Evolutionary conservation across 2,329 filamentous ascomycete species (phyloP).

Genomic region (Fusarium clavum): DNA sequence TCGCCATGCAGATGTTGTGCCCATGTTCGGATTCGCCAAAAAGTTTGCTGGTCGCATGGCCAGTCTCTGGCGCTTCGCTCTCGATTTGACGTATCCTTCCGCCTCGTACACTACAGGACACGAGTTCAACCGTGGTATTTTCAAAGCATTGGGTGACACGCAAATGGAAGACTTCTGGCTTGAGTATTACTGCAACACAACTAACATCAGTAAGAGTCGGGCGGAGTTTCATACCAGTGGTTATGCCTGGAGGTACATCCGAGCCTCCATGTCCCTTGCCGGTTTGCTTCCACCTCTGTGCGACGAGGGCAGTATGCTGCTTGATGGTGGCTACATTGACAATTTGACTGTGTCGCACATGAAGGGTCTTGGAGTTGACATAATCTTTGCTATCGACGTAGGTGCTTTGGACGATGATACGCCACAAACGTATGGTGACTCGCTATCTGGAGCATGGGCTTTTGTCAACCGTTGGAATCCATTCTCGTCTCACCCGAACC

Average conservation of each 20-base stretch:
- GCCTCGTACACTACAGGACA: conserved; percentile 98
- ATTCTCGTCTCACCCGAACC: conserved; percentile 88
- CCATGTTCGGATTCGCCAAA: conserved; percentile 96
- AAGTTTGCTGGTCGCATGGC: conserved; percentile 99
- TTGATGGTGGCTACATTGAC: conserved; percentile 97
- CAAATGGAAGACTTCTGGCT: conserved; percentile 99
- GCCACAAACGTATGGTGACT: conserved; percentile 93
- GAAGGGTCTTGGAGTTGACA: conserved; percentile 91
- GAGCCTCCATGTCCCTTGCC: conserved; percentile 96
- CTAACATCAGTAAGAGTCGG: conserved; percentile 95
- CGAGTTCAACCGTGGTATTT: conserved; percentile 98
- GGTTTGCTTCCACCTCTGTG: conserved; percentile 93
- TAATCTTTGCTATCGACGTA: conserved; percentile 96
- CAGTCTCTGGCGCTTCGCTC: conserved; percentile 97
- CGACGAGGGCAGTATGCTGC: conserved; percentile 95
- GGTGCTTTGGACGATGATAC: conserved; percentile 92
- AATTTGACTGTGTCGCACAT: conserved; percentile 97
- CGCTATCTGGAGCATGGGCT: conserved; percentile 94
- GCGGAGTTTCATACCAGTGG: conserved; percentile 94
- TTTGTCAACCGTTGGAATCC: conserved; percentile 97
- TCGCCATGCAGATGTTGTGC: conserved; percentile 94
- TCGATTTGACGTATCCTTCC: conserved; percentile 95
- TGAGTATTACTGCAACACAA: conserved; percentile 99
- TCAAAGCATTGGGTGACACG: conserved; percentile 96
- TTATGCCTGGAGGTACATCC: conserved; percentile 97